Conservation (phyloP, 192 early-diverging fungal genomes). For the Chytriomyces sp. region DNA sequence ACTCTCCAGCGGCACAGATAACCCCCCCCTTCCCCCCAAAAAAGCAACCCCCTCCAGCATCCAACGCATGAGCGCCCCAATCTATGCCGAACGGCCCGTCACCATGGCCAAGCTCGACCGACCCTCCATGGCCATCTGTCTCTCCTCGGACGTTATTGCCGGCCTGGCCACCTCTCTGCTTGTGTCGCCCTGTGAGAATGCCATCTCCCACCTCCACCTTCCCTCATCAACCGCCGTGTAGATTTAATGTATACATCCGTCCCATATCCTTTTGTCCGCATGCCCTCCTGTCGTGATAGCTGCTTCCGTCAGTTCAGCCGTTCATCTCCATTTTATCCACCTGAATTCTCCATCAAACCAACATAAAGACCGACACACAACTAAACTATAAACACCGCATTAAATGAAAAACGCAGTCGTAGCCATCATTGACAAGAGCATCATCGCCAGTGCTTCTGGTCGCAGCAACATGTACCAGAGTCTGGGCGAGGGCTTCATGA, state of each 20-base stretch:
- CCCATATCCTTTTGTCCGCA: too few species aligned
- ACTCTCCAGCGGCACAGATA: too few species aligned
- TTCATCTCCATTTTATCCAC: neutral
- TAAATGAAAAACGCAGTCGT: constrained; percentile 31
- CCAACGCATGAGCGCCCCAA: too few species aligned
- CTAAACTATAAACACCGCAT: neutral
- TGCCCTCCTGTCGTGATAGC: too few species aligned
- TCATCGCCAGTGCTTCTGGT: constrained; percentile 51
- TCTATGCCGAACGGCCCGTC: too few species aligned
- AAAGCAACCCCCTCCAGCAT: too few species aligned
- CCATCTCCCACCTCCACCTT: neutral
- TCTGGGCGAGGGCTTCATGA: constrained; percentile 22
- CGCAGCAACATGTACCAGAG: constrained; percentile 31
- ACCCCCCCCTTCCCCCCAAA: too few species aligned
- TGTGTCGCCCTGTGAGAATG: constrained; percentile 21
- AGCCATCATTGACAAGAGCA: constrained; percentile 54
- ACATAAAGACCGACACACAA: neutral
- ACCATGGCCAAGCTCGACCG: too few species aligned
- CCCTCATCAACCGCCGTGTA: neutral
- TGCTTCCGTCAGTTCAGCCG: too few species aligned
- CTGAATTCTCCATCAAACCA: neutral
- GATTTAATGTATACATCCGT: neutral
- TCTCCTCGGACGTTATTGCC: constrained; percentile 8
- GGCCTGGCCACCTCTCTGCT: constrained; percentile 12
- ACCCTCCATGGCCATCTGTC: too few species aligned